Conservation (phyloP, 2,329 filamentous ascomycete genomes). For the Diaporthe destruens region DNA sequence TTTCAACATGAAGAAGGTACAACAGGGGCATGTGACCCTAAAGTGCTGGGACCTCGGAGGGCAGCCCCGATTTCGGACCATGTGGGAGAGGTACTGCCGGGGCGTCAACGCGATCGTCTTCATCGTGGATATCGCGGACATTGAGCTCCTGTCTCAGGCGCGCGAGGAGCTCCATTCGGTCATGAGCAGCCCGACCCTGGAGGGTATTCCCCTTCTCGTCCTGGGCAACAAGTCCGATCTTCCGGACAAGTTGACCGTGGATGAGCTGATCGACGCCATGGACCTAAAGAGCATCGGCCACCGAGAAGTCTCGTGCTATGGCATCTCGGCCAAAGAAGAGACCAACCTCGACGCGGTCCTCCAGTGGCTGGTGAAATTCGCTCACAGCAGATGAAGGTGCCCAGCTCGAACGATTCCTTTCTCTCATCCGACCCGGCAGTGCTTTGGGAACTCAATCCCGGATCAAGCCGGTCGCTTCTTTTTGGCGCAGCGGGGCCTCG, state of each 20-base stretch:
- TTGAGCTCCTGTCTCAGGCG: slow-evolving; percentile 82
- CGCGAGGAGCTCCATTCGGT: slow-evolving; percentile 93
- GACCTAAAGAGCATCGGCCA: slow-evolving; percentile 90
- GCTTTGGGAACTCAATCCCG: slow-evolving; percentile 19
- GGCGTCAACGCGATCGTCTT: slow-evolving; percentile 98
- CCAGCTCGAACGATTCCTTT: slow-evolving; percentile 11
- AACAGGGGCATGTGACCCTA: slow-evolving; percentile 96
- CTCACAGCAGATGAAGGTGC: slow-evolving; percentile 71
- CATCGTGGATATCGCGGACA: slow-evolving; percentile 96
- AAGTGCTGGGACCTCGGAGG: slow-evolving; percentile 99
- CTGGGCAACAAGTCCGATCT: slow-evolving; percentile 98
- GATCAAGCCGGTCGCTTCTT: slow-evolving; percentile 37
- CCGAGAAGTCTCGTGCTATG: slow-evolving; percentile 97
- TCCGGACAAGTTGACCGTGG: slow-evolving; percentile 88
- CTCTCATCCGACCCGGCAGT: slow-evolving; percentile 25
- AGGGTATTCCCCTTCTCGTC: slow-evolving; percentile 92
- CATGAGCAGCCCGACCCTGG: slow-evolving; percentile 84
- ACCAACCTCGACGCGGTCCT: slow-evolving; percentile 98
- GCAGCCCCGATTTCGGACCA: slow-evolving; percentile 94
- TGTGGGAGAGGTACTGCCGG: slow-evolving; percentile 99
- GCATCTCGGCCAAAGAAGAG: slow-evolving; percentile 98
- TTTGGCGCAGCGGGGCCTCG: slow-evolving; percentile 39
- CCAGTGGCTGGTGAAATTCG: slow-evolving; percentile 94
- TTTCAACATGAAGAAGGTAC: slow-evolving; percentile 99
- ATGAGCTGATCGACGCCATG: slow-evolving; percentile 94